A percentile compares a stretch with the other conserved stretches of the same genome.
Evolutionary conservation across 148 eudicot genomes (phyloP).

Genomic region (Talinum fruticosum): DNA sequence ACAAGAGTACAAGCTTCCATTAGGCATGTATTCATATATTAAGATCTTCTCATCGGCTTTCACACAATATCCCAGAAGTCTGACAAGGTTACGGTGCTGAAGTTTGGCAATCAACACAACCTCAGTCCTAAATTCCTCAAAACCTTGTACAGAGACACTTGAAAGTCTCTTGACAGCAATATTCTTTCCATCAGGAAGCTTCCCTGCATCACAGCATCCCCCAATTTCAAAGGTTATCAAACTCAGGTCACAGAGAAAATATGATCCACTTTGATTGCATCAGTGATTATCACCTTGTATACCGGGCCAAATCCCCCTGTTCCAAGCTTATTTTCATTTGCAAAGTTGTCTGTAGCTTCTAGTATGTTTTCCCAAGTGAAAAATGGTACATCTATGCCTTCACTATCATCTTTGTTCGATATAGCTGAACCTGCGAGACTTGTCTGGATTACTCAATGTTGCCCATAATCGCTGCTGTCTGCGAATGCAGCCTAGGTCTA

Average conservation of each 20-base stretch:
- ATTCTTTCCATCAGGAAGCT: not conserved
- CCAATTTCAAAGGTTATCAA: not conserved
- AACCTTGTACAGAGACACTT: not conserved
- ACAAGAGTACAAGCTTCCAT: not conserved
- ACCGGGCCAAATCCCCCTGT: not conserved
- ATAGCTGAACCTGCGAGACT: not conserved
- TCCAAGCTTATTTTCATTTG: slow-evolving; percentile 4
- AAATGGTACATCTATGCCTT: slow-evolving; percentile 1
- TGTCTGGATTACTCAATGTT: not conserved
- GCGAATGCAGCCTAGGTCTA: too few relatives aligned
- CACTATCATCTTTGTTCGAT: not conserved
- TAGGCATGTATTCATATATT: not conserved
- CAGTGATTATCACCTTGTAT: not conserved
- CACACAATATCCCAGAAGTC: slow-evolving; percentile 10
- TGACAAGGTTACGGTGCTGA: slow-evolving; percentile 10
- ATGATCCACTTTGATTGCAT: not conserved
- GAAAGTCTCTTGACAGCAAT: slow-evolving; percentile 9
- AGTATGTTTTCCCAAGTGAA: slow-evolving; percentile 6
- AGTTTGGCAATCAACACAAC: slow-evolving; percentile 11
- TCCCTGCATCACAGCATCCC: not conserved
- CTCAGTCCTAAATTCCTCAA: slow-evolving; percentile 11
- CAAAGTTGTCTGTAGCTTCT: not conserved
- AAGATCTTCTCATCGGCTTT: not conserved
- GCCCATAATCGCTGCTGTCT: too few relatives aligned
- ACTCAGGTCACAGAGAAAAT: not conserved